Percentiles rank a stretch among this genome's conserved stretches.
Conservation (phyloP, 495 filamentous ascomycete species). For the Penicillium flavigenum region DNA sequence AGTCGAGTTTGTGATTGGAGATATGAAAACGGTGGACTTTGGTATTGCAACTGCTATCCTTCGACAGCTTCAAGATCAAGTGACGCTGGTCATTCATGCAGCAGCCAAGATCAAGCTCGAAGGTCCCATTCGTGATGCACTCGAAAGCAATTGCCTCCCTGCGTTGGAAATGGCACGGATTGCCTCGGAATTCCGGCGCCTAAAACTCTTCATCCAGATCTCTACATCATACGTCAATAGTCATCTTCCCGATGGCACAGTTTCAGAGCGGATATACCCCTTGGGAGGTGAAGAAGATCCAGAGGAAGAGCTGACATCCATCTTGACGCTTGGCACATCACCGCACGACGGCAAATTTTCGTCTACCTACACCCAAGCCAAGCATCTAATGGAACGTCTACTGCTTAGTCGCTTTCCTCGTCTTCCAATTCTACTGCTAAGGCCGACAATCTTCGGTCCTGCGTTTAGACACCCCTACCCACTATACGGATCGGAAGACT, state of each 20-base stretch:
- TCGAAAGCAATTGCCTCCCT: slow-evolving; percentile 41
- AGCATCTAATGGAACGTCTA: slow-evolving; percentile 42
- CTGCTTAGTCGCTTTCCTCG: slow-evolving; percentile 30
- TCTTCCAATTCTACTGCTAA: slow-evolving; percentile 38
- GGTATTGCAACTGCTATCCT: slow-evolving; percentile 26
- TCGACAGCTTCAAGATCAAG: slow-evolving; percentile 25
- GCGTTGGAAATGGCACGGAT: slow-evolving; percentile 36
- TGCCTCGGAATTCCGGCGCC: slow-evolving; percentile 28
- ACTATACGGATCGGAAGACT: slow-evolving; percentile 37
- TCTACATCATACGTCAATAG: slow-evolving; percentile 41
- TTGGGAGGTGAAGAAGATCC: slow-evolving; percentile 30
- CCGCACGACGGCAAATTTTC: slow-evolving; percentile 30
- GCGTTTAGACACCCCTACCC: slow-evolving; percentile 40
- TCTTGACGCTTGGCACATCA: slow-evolving; percentile 22
- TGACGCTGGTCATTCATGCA: slow-evolving; percentile 41
- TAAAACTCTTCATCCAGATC: slow-evolving; percentile 39
- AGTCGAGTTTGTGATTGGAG: slow-evolving; percentile 35
- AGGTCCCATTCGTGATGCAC: slow-evolving; percentile 30
- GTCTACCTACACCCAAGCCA: slow-evolving; percentile 40
- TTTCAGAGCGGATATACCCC: slow-evolving; percentile 31
- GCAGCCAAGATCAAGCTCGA: slow-evolving; percentile 40
- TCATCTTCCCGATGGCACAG: slow-evolving; percentile 38
- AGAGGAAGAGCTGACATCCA: slow-evolving; percentile 35
- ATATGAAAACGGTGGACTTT: slow-evolving; percentile 32
- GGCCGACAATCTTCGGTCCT: slow-evolving; percentile 44